Base-by-base conservation (phyloP, 169 alveolate species). In the Plasmodium billcollinsi region DNA sequence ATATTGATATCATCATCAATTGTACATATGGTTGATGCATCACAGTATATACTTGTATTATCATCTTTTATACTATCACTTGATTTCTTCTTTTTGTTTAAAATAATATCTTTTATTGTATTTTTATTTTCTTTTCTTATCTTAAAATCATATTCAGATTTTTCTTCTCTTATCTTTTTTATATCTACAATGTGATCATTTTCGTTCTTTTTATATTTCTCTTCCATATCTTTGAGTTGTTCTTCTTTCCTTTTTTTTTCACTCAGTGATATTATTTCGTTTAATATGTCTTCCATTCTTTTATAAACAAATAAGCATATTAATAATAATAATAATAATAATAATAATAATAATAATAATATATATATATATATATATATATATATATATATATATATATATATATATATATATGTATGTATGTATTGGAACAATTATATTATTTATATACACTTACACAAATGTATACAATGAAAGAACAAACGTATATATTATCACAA, bases 11-110 rank as follows among this genome's bases (percentile, higher is more conserved):
- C 89, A 49, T 75, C 89, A 9, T 76, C 89, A 49, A 65, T 58
- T 54, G 89, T 45, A 43, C 89, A 76, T 18, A 63, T 59, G 0
- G 89, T 76, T 21, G 89, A 76, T 0, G 89, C 73, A 70, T 76
- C 89, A 67, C 76, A 62, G 20, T 8, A 2, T 18, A 39, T 65
- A 5, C 12, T 11, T 24, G 49, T 54, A 20, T 65, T 24, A 33
- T 65, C 88, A 12, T 61, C 73, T 9, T 18, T 62, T 3, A 8
- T 26, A 3, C 26, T 24, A 18, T 72, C 18, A 21, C 52, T 70
- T 52, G 21, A 21, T 50, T 50, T 70, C 18, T 67, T 39, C 18
- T 67, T 15, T 5, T 67, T 47, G 0, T 11, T 5, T 4, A 8
- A 9, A 12, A 18, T 54, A 52, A 12, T 52, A 52, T 52, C 24